A percentile compares a stretch with the other conserved stretches of the same genome.
Evolutionary conservation across 306 rosid species (phyloP).

Genomic region (Styphnolobium japonicum): DNA sequence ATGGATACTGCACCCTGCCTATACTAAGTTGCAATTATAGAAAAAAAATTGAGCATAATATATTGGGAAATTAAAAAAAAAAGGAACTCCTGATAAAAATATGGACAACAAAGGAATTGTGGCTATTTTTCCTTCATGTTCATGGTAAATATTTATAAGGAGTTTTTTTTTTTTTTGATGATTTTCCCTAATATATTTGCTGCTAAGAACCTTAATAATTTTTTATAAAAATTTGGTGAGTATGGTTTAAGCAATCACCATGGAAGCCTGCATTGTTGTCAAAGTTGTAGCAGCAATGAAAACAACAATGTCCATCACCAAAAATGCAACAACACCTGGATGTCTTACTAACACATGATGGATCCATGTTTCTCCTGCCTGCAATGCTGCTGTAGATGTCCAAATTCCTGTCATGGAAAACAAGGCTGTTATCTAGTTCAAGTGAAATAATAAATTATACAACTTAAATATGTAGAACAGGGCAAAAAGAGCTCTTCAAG

Average conservation of each 20-base stretch:
- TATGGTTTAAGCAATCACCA: slow-evolving; percentile 56
- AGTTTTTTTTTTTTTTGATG: background rate
- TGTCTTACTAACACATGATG: slow-evolving; percentile 50
- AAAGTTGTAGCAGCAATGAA: slow-evolving; percentile 54
- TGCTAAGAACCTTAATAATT: background rate
- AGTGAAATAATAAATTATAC: slow-evolving; percentile 18
- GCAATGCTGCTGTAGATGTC: slow-evolving; percentile 43
- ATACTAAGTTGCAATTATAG: too few species aligned
- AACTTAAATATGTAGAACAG: slow-evolving; percentile 22
- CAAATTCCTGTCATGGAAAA: slow-evolving; percentile 65
- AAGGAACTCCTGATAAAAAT: too few species aligned
- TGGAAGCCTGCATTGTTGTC: slow-evolving; percentile 61
- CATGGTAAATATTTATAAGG: background rate
- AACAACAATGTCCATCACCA: slow-evolving; percentile 53
- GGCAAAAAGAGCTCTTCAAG: slow-evolving; percentile 23
- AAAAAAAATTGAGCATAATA: background rate
- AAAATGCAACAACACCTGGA: slow-evolving; percentile 64
- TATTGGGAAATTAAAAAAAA: too few species aligned
- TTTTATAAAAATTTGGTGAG: background rate
- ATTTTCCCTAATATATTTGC: slow-evolving; percentile 6
- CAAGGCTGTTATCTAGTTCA: slow-evolving; percentile 29
- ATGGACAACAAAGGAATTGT: background rate
- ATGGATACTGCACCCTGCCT: background rate
- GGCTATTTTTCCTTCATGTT: background rate
- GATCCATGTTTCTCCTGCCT: slow-evolving; percentile 66